These are phyloP conservation scores for Schwanniomyces sp. DNA, from an alignment of 805 yeast species.

Conservation along the genomic window DNA sequence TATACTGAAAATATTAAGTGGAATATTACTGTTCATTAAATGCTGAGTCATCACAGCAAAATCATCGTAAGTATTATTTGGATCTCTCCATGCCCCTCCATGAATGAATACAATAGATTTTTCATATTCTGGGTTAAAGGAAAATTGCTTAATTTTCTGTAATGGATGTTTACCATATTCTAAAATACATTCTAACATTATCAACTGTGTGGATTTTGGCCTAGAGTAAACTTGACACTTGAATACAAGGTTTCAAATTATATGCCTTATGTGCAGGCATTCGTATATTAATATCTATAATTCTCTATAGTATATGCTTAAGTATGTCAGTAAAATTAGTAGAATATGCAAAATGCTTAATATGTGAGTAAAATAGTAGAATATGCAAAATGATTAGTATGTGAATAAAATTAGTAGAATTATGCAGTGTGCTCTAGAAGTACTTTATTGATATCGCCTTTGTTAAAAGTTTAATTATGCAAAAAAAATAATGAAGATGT, in stretches of 20 bases:
- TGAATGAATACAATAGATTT: constrained; percentile 60
- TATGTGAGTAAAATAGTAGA: too few species aligned
- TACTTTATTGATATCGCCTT: not conserved
- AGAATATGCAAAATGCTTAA: not conserved
- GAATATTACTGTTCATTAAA: constrained; percentile 1
- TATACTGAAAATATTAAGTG: constrained; percentile 25
- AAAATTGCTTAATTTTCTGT: constrained; percentile 29
- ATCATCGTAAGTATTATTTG: constrained; percentile 58
- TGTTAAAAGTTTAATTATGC: not conserved
- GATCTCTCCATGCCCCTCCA: constrained; percentile 91
- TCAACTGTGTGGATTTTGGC: not conserved
- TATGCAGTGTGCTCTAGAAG: not conserved
- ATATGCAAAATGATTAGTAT: not conserved
- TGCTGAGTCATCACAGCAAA: constrained; percentile 34
- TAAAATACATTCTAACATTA: not conserved
- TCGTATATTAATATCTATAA: not conserved
- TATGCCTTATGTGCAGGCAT: constrained; percentile 1
- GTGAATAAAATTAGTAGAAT: not conserved
- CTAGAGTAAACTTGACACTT: too few species aligned
- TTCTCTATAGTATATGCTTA: not conserved
- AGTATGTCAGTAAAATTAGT: too few species aligned
- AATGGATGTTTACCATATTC: constrained; percentile 34
- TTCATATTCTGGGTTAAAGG: constrained; percentile 8
- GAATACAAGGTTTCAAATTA: not conserved
- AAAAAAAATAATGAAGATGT: not conserved